A percentile compares a stretch with the other conserved stretches of the same genome.
Evolutionary conservation across 345 rosid species (phyloP).

Genomic region (Leavenworthia alabamica): DNA sequence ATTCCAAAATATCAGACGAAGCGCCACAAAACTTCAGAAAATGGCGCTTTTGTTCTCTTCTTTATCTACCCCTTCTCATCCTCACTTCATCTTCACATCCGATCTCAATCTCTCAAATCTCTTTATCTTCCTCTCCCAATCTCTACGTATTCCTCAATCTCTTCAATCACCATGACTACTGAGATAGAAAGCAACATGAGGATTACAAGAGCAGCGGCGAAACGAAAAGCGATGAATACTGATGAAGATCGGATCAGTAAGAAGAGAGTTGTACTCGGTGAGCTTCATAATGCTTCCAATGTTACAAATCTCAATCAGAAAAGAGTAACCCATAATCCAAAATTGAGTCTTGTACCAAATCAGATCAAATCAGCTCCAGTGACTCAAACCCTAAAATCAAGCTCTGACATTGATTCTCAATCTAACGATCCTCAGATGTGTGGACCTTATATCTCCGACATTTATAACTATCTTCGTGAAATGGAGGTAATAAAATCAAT

Average conservation of each 20-base stretch:
- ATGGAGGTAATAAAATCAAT: constrained; percentile 10
- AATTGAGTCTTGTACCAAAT: background rate
- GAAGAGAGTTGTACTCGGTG: constrained; percentile 28
- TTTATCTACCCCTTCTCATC: constrained; percentile 2
- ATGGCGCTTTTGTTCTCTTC: constrained; percentile 27
- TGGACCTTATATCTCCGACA: constrained; percentile 25
- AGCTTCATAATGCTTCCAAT: constrained; percentile 9
- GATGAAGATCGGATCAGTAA: constrained; percentile 4
- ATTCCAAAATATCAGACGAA: background rate
- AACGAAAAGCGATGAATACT: constrained; percentile 1
- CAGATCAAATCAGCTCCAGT: background rate
- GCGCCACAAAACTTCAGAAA: constrained; percentile 15
- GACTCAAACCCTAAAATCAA: background rate
- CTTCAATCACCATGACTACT: constrained; percentile 15
- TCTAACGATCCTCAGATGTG: constrained; percentile 33
- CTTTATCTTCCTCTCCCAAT: background rate
- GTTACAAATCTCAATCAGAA: constrained; percentile 19
- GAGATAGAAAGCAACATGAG: constrained; percentile 8
- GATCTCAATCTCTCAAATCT: constrained; percentile 13
- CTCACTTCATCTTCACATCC: constrained; percentile 14
- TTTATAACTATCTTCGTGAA: constrained; percentile 24
- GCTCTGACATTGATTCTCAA: constrained; percentile 18
- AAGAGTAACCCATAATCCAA: constrained; percentile 2
- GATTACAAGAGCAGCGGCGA: constrained; percentile 19
- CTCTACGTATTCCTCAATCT: background rate